Evolutionary conservation across 306 rosid species (phyloP).

Genomic region (Medicago ruthenica): DNA sequence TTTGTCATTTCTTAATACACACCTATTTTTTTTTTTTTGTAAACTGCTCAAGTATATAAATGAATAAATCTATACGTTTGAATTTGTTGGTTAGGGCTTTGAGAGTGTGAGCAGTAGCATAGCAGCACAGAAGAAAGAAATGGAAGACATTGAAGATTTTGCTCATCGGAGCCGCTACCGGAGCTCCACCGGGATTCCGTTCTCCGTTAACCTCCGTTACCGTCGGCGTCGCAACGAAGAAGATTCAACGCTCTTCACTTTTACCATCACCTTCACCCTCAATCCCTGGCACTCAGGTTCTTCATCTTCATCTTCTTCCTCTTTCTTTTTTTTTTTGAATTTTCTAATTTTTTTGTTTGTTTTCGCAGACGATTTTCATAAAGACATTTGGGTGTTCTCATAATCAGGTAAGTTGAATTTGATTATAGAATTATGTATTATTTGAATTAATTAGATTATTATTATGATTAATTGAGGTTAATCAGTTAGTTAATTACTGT

Average conservation of each 20-base stretch:
- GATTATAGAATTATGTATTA: background rate
- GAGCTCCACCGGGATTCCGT: slow-evolving; percentile 78
- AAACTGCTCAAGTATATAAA: no score
- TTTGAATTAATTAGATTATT: background rate
- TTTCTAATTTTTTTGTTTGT: background rate
- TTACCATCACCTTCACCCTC: slow-evolving; percentile 43
- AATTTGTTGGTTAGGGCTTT: slow-evolving; percentile 2
- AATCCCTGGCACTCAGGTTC: slow-evolving; percentile 83
- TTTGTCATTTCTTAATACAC: no score
- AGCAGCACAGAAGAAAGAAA: slow-evolving; percentile 21
- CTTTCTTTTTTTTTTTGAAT: background rate
- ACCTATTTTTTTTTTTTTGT: no score
- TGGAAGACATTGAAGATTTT: slow-evolving; percentile 95
- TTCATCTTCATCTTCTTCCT: background rate
- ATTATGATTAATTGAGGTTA: background rate
- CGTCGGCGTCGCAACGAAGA: slow-evolving; percentile 52
- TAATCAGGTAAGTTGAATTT: slow-evolving; percentile 62
- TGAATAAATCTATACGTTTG: background rate
- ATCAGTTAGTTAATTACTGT: background rate
- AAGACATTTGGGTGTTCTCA: slow-evolving; percentile 97
- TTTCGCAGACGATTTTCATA: slow-evolving; percentile 70
- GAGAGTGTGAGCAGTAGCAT: background rate
- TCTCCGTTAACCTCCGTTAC: slow-evolving; percentile 66
- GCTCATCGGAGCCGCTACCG: slow-evolving; percentile 54
- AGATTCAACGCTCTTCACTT: slow-evolving; percentile 23